Conservation (phyloP, 2,329 filamentous ascomycete genomes). For the Cladobotryum protrusum region DNA sequence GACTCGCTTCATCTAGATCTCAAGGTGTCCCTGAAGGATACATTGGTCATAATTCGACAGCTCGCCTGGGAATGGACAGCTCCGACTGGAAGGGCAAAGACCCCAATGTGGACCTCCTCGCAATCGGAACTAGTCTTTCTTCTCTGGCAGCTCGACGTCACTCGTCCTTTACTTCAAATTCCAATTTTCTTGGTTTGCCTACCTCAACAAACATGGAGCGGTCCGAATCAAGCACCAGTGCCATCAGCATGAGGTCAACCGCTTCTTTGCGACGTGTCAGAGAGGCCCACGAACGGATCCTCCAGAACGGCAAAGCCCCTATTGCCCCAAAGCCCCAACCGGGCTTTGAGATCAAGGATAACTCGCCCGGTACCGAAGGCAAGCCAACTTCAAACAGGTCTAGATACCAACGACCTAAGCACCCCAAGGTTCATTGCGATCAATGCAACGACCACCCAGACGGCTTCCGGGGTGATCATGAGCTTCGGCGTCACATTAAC, state of each 20-base stretch:
- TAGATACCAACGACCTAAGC: conserved; percentile 55
- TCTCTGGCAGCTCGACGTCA: conserved; percentile 23
- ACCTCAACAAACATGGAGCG: conserved; percentile 39
- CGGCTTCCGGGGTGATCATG: conserved; percentile 82
- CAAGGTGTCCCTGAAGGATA: conserved; percentile 15
- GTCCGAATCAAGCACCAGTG: conserved; percentile 40
- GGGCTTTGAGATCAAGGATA: conserved; percentile 12
- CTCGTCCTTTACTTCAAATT: conserved; percentile 19
- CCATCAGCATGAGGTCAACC: conserved; percentile 37
- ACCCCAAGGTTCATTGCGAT: conserved; percentile 64
- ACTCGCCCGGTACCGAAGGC: conserved; percentile 20
- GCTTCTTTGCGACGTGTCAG: conserved; percentile 41
- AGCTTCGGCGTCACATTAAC: conserved; percentile 62
- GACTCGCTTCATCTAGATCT: conserved; percentile 33
- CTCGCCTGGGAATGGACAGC: conserved; percentile 14
- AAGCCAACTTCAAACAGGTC: conserved; percentile 40
- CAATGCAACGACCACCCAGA: conserved; percentile 66
- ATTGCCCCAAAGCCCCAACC: conserved; percentile 41
- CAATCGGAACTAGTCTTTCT: conserved; percentile 32
- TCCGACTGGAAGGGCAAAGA: conserved; percentile 24
- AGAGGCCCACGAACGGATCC: conserved; percentile 41
- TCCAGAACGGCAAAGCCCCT: conserved; percentile 33
- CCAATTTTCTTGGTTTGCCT: conserved; percentile 22
- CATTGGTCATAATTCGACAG: conserved; percentile 16
- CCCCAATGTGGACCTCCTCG: conserved; percentile 28